phyloP scores from a whole-genome alignment of 2,329 filamentous ascomycete species.

The Lecanicillium sp. region DNA sequence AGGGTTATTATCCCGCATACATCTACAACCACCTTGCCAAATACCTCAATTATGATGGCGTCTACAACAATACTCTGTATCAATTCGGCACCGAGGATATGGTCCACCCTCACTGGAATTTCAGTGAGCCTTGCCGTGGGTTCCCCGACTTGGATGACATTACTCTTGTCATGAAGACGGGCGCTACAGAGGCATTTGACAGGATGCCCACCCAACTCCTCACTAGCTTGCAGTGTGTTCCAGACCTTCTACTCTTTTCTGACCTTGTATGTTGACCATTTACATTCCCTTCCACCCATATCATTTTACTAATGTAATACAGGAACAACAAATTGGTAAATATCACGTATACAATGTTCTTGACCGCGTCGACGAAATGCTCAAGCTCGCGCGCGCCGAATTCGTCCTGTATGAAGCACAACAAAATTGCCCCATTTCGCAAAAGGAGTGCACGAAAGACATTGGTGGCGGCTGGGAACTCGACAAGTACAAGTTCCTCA shows the following conservation, averaged over 20 bases:
- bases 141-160: constrained; percentile 36
- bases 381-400: constrained; percentile 30
- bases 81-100: constrained; percentile 23
- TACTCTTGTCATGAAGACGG: constrained; percentile 50
- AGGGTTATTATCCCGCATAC: constrained; percentile 15
- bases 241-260: constrained; percentile 48
- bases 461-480: constrained; percentile 38
- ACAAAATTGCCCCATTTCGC: constrained; percentile 35
- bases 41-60: constrained; percentile 19
- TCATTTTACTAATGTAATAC: neutral
- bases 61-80: constrained; percentile 32
- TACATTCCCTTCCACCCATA: neutral
- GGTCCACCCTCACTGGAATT: constrained; percentile 26
- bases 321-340: constrained; percentile 41
- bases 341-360: constrained; percentile 34
- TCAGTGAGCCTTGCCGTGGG: constrained; percentile 27
- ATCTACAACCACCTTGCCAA: constrained; percentile 22
- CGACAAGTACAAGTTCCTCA: constrained; percentile 55
- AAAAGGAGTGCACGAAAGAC: constrained; percentile 31
- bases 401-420: constrained; percentile 39
- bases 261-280: constrained; percentile 30
- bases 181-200: constrained; percentile 45
- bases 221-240: constrained; percentile 44
- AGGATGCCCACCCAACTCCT: constrained; percentile 48
- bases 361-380: constrained; percentile 27